Evolutionary conservation across 768 basidiomycete species (phyloP).

Genomic region (Baorangia bicolor): DNA sequence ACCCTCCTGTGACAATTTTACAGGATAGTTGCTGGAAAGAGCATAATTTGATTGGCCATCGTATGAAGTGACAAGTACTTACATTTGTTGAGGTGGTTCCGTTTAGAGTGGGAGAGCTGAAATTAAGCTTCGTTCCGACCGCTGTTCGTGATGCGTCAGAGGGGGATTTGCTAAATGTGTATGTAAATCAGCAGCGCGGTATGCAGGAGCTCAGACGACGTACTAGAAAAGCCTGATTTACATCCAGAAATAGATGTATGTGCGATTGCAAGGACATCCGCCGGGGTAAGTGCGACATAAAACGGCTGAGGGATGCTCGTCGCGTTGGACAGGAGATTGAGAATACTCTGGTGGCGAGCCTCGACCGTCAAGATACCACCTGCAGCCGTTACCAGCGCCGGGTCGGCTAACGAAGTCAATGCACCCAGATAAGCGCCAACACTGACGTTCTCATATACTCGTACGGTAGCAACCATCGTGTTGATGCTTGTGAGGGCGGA

Average conservation of each 20-base stretch:
- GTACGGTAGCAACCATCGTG: constrained; percentile 70
- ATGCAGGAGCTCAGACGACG: constrained; percentile 12
- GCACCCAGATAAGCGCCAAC: constrained; percentile 78
- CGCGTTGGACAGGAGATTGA: constrained; percentile 63
- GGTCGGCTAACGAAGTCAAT: constrained; percentile 59
- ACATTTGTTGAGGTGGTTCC: constrained; percentile 44
- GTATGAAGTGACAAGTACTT: constrained; percentile 19
- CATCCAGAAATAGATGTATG: constrained; percentile 69
- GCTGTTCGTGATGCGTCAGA: constrained; percentile 62
- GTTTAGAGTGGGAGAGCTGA: constrained; percentile 57
- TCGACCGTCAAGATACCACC: constrained; percentile 77
- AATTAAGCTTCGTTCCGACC: constrained; percentile 65
- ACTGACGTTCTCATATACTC: constrained; percentile 74
- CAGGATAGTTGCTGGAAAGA: constrained; percentile 54
- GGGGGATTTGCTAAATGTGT: constrained; percentile 50
- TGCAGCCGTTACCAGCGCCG: constrained; percentile 60
- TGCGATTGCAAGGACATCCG: constrained; percentile 70
- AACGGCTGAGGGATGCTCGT: constrained; percentile 66
- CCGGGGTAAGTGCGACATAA: constrained; percentile 68
- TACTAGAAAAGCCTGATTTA: constrained; percentile 56
- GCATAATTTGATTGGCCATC: constrained; percentile 10
- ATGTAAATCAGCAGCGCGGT: background rate
- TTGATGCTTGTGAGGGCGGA: constrained; percentile 60
- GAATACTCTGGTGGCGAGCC: constrained; percentile 77
- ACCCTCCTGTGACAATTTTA: constrained; percentile 73